These are phyloP conservation scores for Gracilaria vermiculophylla DNA, from an alignment of 23 red algal species.

Conservation along the genomic window DNA sequence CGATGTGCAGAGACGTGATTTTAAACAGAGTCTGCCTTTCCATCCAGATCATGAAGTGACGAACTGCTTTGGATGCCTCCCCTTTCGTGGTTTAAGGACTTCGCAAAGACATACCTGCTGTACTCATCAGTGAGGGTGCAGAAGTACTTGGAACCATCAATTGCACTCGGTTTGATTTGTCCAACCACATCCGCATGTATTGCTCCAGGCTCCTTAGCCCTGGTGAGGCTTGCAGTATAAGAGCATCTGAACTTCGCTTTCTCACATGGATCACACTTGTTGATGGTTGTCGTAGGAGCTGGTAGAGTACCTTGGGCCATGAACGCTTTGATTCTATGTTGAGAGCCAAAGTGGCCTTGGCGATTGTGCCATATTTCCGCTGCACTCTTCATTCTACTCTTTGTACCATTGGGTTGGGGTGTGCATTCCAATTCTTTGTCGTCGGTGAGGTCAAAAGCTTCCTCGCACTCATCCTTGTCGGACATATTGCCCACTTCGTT, in stretches of 20 bases:
- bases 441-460: too few species aligned
- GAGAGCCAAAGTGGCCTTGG: too few species aligned
- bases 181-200: conserved; percentile 16
- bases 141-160: background rate
- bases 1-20: conserved; percentile 3
- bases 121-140: background rate
- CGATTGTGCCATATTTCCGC: too few species aligned
- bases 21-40: background rate
- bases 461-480: too few species aligned
- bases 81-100: background rate
- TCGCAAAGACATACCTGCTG: background rate
- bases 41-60: background rate
- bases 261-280: too few species aligned
- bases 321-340: too few species aligned
- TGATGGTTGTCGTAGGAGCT: too few species aligned
- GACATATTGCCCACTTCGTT: too few species aligned
- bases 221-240: conserved; percentile 20
- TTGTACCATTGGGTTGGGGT: too few species aligned
- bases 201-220: background rate
- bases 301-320: too few species aligned
- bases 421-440: too few species aligned
- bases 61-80: conserved; percentile 18
- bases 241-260: conserved; percentile 13
- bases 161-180: background rate
- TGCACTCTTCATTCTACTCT: too few species aligned